Conservation (phyloP, 257 asterid species). For the Solanum sejunctum region DNA sequence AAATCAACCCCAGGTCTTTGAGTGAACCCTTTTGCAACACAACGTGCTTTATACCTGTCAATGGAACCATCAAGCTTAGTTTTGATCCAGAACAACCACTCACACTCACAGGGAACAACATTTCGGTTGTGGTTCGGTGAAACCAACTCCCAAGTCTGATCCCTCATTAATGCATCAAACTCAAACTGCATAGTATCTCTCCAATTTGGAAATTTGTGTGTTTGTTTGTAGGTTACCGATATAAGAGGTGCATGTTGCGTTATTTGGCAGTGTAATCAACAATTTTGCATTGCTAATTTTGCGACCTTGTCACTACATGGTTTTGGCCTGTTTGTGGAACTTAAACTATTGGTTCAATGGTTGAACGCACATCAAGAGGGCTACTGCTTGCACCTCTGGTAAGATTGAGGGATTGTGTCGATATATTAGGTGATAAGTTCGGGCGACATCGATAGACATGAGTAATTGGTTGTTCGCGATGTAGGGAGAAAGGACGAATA, state of each 20-base stretch:
- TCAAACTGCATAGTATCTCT: too few species aligned
- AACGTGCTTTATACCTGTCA: too few species aligned
- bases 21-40: too few species aligned
- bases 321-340: background rate
- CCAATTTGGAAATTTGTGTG: too few species aligned
- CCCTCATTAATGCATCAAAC: too few species aligned
- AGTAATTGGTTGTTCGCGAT: background rate
- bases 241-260: background rate
- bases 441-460: background rate
- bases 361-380: background rate
- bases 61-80: too few species aligned
- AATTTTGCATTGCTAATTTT: background rate
- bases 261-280: background rate
- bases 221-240: too few species aligned
- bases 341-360: background rate
- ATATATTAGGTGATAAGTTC: background rate
- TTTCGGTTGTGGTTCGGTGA: too few species aligned
- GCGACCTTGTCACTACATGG: background rate
- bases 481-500: background rate
- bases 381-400: background rate
- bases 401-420: background rate
- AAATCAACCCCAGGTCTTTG: too few species aligned
- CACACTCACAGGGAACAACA: too few species aligned
- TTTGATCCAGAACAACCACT: too few species aligned
- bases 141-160: too few species aligned